Evolutionary conservation across 2,329 filamentous ascomycete genomes (phyloP).

Genomic region (Aulographum hederae): DNA sequence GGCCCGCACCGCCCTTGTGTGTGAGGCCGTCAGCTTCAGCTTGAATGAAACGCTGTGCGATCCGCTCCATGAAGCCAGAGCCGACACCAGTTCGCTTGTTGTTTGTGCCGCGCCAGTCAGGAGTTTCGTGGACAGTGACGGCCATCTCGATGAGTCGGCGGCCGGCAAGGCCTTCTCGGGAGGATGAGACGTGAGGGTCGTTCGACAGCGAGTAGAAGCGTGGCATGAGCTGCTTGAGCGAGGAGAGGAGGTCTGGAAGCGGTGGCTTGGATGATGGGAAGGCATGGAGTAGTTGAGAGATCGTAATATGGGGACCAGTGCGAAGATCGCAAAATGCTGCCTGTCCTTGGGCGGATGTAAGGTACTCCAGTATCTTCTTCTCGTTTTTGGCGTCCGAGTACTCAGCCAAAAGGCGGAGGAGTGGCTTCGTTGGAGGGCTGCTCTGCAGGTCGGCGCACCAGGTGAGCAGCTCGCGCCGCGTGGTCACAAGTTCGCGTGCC

Average conservation of each 20-base stretch:
- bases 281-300: constrained; percentile 72
- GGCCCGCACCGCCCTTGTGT: not conserved
- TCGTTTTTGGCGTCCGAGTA: constrained; percentile 64
- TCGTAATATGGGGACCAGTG: constrained; percentile 66
- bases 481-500: constrained; percentile 72
- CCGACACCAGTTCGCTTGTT: constrained; percentile 62
- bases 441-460: constrained; percentile 95
- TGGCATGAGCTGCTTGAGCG: constrained; percentile 80
- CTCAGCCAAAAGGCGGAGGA: constrained; percentile 75
- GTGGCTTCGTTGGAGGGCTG: constrained; percentile 71
- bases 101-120: constrained; percentile 49
- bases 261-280: constrained; percentile 87
- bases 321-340: constrained; percentile 83
- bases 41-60: constrained; percentile 54
- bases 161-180: constrained; percentile 47
- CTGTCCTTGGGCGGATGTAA: constrained; percentile 81
- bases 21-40: constrained; percentile 33
- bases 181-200: constrained; percentile 68
- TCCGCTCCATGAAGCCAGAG: constrained; percentile 81
- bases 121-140: constrained; percentile 81
- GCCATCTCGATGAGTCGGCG: constrained; percentile 84
- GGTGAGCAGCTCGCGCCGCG: constrained; percentile 74
- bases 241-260: constrained; percentile 60
- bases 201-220: constrained; percentile 97
- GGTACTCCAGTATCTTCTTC: constrained; percentile 71